Evolutionary conservation across 2,329 filamentous ascomycete species (phyloP), one percentile per base, ranked within the genome.

Genomic region (Nemania bipapillata): DNA sequence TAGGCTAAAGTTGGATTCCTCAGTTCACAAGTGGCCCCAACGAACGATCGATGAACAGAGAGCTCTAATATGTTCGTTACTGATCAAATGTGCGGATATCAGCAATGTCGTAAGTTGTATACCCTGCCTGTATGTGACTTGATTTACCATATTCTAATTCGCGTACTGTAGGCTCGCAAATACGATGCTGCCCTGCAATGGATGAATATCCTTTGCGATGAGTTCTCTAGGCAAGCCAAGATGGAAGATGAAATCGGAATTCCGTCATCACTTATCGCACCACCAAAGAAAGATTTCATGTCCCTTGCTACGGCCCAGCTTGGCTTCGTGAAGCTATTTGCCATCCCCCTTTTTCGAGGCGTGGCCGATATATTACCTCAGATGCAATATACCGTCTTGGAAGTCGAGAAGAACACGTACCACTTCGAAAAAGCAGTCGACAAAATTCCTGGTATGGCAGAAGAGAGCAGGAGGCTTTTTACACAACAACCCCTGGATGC

Each of bases 51-150:
- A 96, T 69, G 91, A 94, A 73, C 88, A 94, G 73, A 92, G 91
- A 73, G 89, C 92, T 9, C 82, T 98, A 54, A 84, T 91, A n/a
- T 98, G 96, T 80, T 94, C 94, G 15, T 83, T 99, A 65, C 83
- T 99, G 67, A 97, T 99, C 82, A 99, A 99, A 80, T 98, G 96
- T 78, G 96, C 96, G 45, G 96, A 99, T 80, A 98, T 99, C 77
- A 97, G 95, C 82, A 99, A 99, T 79, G 96, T 98, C 79, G 92
- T 95, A 86, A 80, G 92, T 90, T 40, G 35, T n/a, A 28, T 58
- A 20, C 55, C 55, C 62, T 30, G 55, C 45, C 35, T 45, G 22
- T 30, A n/a, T 37, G n/a, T 56, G 11, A 45, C 37, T 60, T 28
- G 8, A n/a, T 6, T 35, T 47, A 32, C 35, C 4, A 22, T 26